A percentile compares a stretch with the other conserved stretches of the same genome.
Conservation (phyloP, 1,284 basidiomycete genomes). For the Chalciporus sp. region DNA sequence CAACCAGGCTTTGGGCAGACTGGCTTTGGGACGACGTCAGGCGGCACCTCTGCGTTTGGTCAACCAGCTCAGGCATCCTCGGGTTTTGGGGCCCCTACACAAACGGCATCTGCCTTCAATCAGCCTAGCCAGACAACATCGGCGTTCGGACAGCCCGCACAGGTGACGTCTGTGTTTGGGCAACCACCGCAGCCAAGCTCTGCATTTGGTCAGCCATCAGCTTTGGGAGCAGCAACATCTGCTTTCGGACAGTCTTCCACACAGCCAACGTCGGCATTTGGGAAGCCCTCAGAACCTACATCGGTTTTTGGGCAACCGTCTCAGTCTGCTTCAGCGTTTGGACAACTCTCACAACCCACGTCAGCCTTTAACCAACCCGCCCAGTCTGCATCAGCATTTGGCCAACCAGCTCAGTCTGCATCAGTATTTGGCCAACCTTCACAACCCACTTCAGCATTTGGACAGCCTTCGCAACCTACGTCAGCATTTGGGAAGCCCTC, state of each 20-base stretch:
- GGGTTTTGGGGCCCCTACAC: conserved; percentile 42
- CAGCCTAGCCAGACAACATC: conserved; percentile 22
- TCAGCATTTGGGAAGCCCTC: conserved; percentile 33
- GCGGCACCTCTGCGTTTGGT: conserved; percentile 36
- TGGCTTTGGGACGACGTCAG: conserved; percentile 33
- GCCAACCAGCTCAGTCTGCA: conserved; percentile 36
- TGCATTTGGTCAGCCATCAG: conserved; percentile 46
- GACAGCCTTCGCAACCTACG: conserved; percentile 24
- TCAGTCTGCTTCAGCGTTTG: conserved; percentile 30
- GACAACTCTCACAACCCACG: conserved; percentile 31
- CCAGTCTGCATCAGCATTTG: conserved; percentile 41
- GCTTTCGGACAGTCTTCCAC: conserved; percentile 38
- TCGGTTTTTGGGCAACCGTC: conserved; percentile 37
- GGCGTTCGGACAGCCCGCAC: conserved; percentile 29
- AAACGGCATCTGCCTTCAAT: conserved; percentile 40
- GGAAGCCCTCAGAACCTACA: conserved; percentile 29
- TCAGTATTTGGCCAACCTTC: conserved; percentile 41
- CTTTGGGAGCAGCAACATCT: conserved; percentile 38
- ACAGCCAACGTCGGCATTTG: conserved; percentile 37
- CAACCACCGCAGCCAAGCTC: conserved; percentile 32
- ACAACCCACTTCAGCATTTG: conserved; percentile 39
- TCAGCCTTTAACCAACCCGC: conserved; percentile 42
- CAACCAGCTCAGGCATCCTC: conserved; percentile 37
- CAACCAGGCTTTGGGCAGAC: conserved; percentile 39
- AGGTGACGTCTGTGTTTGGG: conserved; percentile 44